Base-by-base conservation (phyloP, 352 stramenopile genomes). In the Thalassiosira hispida region DNA sequence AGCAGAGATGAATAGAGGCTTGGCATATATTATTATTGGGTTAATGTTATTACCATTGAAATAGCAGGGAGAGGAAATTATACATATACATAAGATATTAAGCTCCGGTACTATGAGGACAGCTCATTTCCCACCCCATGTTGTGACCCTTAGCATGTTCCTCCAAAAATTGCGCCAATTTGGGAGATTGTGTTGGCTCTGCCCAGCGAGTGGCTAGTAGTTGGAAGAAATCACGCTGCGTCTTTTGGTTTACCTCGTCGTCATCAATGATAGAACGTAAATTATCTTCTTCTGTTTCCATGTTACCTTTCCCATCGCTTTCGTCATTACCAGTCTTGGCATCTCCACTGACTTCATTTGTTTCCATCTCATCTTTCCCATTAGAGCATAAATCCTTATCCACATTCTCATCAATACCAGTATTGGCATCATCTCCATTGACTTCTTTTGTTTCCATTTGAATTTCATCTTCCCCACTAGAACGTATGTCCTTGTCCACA, bases 161-260 rank as follows among this genome's bases (percentile, higher is more conserved):
- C 35, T 79, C 38, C 25, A 84, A 67, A 66, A 84, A 84, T 27
- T 40, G 11, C 16, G 35, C 47, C 35, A 84, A 79, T 51, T 51
- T 55, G 27, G 31, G 51, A 14, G 49, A 16, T 42, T 29, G 33
- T 52, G 38, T 22, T 23, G 69, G 20, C 33, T 56, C 5, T 46
- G 56, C 38, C 71, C 72, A 85, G 47, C 71, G 16, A 1, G 73
- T 57, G 2, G 77, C 62, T 12, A 85, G 64, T 0, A 78, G 61
- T 52, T 66, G 25, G 29, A 85, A 85, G 40, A 85, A 85, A 18
- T 70, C 7, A 18, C 64, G 52, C 47, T 85, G 77, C 6, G 22
- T 66, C 9, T 33, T 74, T 61, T 85, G 72, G 35, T 85, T 85
- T 16, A 49, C 56, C 53, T 85, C 72, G 23, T 85, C 77, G 16